phyloP scores from a whole-genome alignment of 371 early-diverging fungal species.

The Lichtheimia hyalospora region DNA sequence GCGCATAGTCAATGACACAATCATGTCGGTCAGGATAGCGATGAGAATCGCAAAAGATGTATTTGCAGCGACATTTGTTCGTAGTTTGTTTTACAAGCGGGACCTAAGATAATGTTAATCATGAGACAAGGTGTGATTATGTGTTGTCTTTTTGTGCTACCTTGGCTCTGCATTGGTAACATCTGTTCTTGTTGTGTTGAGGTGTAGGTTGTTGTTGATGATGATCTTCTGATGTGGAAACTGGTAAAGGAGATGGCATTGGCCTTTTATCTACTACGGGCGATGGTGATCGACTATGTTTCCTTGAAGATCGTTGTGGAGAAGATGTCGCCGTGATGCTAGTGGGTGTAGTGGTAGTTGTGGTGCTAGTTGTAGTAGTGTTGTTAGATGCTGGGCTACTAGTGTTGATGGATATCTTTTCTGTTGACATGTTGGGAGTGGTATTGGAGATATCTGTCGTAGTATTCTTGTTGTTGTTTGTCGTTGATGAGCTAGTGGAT shows the following conservation, averaged over 20 bases:
- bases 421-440: slow-evolving; percentile 4
- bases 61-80: slow-evolving; percentile 81
- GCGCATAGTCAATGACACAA: slow-evolving; percentile 76
- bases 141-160: slow-evolving; percentile 23
- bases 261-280: slow-evolving; percentile 19
- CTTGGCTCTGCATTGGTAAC: slow-evolving; percentile 74
- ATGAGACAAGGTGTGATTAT: background rate
- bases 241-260: background rate
- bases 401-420: slow-evolving; percentile 7
- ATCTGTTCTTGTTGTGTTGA: slow-evolving; percentile 74
- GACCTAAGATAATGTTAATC: slow-evolving; percentile 36
- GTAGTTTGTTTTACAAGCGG: slow-evolving; percentile 81
- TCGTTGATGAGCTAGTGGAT: background rate
- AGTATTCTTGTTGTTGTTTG: slow-evolving; percentile 1
- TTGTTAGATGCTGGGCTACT: slow-evolving; percentile 12
- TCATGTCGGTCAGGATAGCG: slow-evolving; percentile 76
- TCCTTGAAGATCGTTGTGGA: slow-evolving; percentile 13
- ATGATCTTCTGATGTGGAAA: background rate
- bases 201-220: slow-evolving; percentile 26
- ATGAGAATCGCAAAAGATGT: slow-evolving; percentile 81
- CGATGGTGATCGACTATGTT: slow-evolving; percentile 37
- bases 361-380: slow-evolving; percentile 4
- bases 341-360: slow-evolving; percentile 7
- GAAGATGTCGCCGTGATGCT: background rate
- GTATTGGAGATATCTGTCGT: slow-evolving; percentile 7